Percentiles rank a stretch among this genome's conserved stretches.
Conservation (phyloP, 2,329 filamentous ascomycete species). For the Bipolaris victoriae region DNA sequence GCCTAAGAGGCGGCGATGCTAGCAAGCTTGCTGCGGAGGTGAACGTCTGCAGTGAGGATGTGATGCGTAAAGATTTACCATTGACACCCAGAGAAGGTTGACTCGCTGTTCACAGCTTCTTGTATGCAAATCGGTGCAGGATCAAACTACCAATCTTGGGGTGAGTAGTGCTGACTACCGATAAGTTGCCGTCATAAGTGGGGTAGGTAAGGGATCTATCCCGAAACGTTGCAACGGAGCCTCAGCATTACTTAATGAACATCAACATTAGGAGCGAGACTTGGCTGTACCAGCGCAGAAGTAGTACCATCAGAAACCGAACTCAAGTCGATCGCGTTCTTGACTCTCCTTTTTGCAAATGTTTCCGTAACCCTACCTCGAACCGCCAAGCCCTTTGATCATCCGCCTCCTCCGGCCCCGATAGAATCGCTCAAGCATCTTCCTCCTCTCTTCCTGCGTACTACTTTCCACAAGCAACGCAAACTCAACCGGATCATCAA, state of each 20-base stretch:
- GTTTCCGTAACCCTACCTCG: neutral
- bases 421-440: conserved; percentile 84
- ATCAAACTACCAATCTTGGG: neutral
- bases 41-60: too few species aligned
- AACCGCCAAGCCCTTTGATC: conserved; percentile 1
- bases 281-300: neutral
- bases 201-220: conserved; percentile 1
- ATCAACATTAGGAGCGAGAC: neutral
- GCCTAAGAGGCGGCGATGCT: neutral
- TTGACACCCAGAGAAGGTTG: too few species aligned
- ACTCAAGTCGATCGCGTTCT: too few species aligned
- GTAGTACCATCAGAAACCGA: neutral
- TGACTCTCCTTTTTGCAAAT: neutral
- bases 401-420: conserved; percentile 63
- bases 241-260: neutral
- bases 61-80: too few species aligned
- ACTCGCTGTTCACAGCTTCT: too few species aligned
- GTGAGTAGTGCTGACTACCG: neutral
- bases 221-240: neutral
- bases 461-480: conserved; percentile 88
- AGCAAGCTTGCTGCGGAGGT: neutral
- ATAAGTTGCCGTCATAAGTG: neutral
- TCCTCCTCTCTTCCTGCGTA: conserved; percentile 81
- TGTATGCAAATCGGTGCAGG: neutral
- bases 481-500: conserved; percentile 78